Percentiles rank a stretch among this genome's conserved stretches.
Evolutionary conservation across 148 eudicot species (phyloP).

Genomic region (Chenopodium berlandieri): DNA sequence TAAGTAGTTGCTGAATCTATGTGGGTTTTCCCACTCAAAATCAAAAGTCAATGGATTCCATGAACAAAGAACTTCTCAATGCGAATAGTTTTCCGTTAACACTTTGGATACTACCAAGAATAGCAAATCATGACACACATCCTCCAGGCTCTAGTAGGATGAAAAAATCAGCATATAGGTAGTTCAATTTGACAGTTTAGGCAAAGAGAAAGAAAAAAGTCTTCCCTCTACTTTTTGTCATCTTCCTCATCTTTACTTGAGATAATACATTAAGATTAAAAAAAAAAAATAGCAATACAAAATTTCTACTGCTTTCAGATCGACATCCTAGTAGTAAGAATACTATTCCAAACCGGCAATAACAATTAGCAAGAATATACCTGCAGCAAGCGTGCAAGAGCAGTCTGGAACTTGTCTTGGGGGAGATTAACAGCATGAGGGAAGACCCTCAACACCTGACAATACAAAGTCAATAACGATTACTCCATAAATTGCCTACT

Average conservation of each 20-base stretch:
- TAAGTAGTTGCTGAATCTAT: not conserved
- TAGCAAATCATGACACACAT: not conserved
- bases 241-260: not conserved
- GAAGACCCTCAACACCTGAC: slow-evolving; percentile 63
- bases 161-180: not conserved
- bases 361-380: slow-evolving; percentile 34
- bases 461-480: slow-evolving; percentile 13
- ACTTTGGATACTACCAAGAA: not conserved
- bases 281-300: slow-evolving; percentile 2
- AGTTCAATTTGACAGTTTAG: not conserved
- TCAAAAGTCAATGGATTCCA: not conserved
- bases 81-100: not conserved
- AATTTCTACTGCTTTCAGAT: not conserved
- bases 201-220: not conserved
- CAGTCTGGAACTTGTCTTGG: slow-evolving; percentile 76
- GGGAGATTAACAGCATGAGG: slow-evolving; percentile 77
- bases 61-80: not conserved
- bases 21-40: not conserved
- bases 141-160: not conserved
- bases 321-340: not conserved
- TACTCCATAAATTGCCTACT: not conserved
- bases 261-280: not conserved
- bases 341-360: not conserved
- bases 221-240: not conserved
- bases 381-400: slow-evolving; percentile 68